Base-by-base conservation (phyloP, 2,329 filamentous ascomycete species). In the Aspergillus alliaceus region DNA sequence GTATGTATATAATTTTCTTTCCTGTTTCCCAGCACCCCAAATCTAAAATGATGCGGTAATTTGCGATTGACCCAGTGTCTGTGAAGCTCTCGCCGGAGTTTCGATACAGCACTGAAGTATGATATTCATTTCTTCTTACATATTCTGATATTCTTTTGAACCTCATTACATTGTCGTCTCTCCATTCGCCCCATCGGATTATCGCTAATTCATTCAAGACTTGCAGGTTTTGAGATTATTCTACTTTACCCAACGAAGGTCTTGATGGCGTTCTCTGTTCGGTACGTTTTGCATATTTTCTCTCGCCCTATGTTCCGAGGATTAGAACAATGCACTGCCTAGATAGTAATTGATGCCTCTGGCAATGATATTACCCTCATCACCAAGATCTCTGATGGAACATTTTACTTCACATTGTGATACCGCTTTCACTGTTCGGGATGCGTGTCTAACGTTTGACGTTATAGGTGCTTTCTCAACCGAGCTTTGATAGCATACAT, bases 111-210 rank as follows among this genome's bases (percentile, higher is more conserved):
- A 73, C 79, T 80, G 84, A 80, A 85, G 76, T 81, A 69, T 96
- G 92, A 96, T 90, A 96, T 90, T 92, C 79, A 87, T 66, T 86
- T 85, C n/a, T 39, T 93, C 92, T 96, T 96, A 96, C 92, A 96
- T 96, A 96, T 96, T 91, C 92, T 96, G 92, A 96, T 75, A 67
- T 72, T 66, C 56, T 59, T 47, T 44, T 51, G n/a, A 20, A 56
- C 37, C 15, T 57, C 18, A 55, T n/a, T n/a, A n/a, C n/a, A 22
- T 50, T 53, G 8, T 40, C 48, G 14, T 54, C 35, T n/a, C 42
- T 27, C 11, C 22, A 27, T 27, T 24, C 18, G 5, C 4, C 35
- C 8, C n/a, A 29, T 42, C 4, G 48, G 29, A 15, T 49, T 25
- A 31, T 51, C 18, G 63, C 69, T 74, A 50, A 72, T 65, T 58